Percentiles rank a stretch among this genome's conserved stretches.
phyloP scores from a whole-genome alignment of 2,329 filamentous ascomycete genomes.

The Lachnellula subtilissima region DNA sequence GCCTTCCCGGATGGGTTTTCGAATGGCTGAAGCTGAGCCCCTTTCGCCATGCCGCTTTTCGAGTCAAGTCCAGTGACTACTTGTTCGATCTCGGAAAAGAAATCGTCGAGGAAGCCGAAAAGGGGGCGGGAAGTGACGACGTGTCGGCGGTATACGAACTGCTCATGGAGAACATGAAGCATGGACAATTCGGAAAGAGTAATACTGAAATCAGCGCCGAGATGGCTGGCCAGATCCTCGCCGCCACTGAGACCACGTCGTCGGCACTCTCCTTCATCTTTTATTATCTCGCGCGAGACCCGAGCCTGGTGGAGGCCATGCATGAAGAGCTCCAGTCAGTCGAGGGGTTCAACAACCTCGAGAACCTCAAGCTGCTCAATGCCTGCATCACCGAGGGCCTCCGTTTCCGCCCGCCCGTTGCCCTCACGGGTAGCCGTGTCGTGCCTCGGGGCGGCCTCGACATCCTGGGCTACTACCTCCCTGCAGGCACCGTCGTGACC shows the following conservation, averaged over 20 bases:
- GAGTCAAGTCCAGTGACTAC: conserved; percentile 6
- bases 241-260: conserved; percentile 10
- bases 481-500: conserved; percentile 6
- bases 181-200: neutral
- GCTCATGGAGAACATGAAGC: conserved; percentile 1
- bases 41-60: conserved; percentile 3
- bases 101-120: neutral
- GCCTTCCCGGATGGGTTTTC: conserved; percentile 11
- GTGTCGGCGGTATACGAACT: conserved; percentile 1
- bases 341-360: conserved; percentile 3
- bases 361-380: conserved; percentile 5
- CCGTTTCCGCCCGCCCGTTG: conserved; percentile 5
- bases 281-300: conserved; percentile 5
- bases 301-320: neutral
- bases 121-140: neutral
- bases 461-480: conserved; percentile 5
- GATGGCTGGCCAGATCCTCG: conserved; percentile 8
- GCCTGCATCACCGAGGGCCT: conserved; percentile 11
- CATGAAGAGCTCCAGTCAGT: conserved; percentile 2
- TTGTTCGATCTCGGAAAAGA: conserved; percentile 7
- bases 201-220: conserved; percentile 1
- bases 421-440: conserved; percentile 4
- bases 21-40: conserved; percentile 6
- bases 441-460: conserved; percentile 4
- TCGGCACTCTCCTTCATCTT: conserved; percentile 10